Evolutionary conservation across 108 stramenopile species (phyloP), one percentile per base, ranked within the genome.

Genomic region (Conticribra guillardii): DNA sequence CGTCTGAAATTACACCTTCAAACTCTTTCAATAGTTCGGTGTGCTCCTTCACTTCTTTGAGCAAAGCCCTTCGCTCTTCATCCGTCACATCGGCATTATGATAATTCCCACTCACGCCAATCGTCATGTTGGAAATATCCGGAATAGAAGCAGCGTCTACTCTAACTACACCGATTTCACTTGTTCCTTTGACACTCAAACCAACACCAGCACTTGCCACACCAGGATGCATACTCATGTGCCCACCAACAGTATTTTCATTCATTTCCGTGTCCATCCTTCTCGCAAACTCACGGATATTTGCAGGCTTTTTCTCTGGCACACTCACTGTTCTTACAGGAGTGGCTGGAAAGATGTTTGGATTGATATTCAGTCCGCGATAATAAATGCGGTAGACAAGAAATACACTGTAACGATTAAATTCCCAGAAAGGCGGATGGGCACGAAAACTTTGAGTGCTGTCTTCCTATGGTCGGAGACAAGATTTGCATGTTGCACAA

Each of bases 21-120:
- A 89, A 89, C 32, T 84, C 73, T 11, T 80, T 79, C 22, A 89
- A 48, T 24, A 89, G 53, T 23, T 86, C 88, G 69, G 86, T 74
- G 56, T 89, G 82, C 11, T 80, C 82, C 29, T 74, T 71, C 11
- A 89, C 75, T 76, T 89, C 85, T 46, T 79, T 47, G 23, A 89
- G 56, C 26, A 85, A 21, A 29, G 47, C 29, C 5, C 74, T 58
- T 18, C 74, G 67, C 26, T 64, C 66, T 32, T 67, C 74, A 54
- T 23, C 46, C 1, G 63, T 4, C 18, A 64, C 11, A 4, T 64
- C 50, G n/a, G 5, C 61, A 30, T 34, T 14, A 5, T 9, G 37
- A 9, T 41, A 9, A 24, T 60, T 44, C 9, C 50, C 4, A 19
- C 21, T 22, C 15, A 0, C 0, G 23, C 28, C 47, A 27, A 51